These are phyloP conservation scores for Ostreobium quekettii DNA, from an alignment of 139 green algal genomes.

Conservation along the genomic window DNA sequence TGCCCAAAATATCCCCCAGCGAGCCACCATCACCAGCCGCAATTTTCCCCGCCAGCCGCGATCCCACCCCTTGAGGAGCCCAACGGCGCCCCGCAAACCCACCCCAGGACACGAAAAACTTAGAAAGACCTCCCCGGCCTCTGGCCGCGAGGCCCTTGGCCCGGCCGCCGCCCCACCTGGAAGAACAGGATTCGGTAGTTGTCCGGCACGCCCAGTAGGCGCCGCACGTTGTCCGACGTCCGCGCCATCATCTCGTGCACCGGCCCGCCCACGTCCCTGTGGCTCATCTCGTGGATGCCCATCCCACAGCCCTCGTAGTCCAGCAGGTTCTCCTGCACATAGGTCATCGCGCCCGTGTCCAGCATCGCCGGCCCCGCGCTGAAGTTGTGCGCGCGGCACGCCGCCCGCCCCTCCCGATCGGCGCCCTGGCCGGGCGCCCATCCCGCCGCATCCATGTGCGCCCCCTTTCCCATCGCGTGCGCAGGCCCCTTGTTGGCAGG, in stretches of 20 bases:
- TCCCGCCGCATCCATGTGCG: too few species aligned
- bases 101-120: too few species aligned
- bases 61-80: too few species aligned
- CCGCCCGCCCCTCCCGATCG: too few species aligned
- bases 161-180: constrained; percentile 14
- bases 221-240: constrained; percentile 15
- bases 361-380: constrained; percentile 19
- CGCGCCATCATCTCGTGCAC: constrained; percentile 18
- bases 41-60: too few species aligned
- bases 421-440: too few species aligned
- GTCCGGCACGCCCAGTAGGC: constrained; percentile 21
- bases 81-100: too few species aligned
- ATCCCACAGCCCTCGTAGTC: constrained; percentile 21
- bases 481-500: too few species aligned
- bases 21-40: too few species aligned
- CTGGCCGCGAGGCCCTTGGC: not conserved
- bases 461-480: too few species aligned
- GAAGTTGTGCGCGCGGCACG: too few species aligned
- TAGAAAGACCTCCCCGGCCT: not conserved
- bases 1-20: too few species aligned
- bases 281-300: constrained; percentile 24
- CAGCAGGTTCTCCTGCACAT: constrained; percentile 15
- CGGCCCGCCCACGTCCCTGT: constrained; percentile 21
- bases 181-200: constrained; percentile 29
- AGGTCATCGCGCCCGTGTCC: constrained; percentile 16